Evolutionary conservation across 1,284 basidiomycete genomes (phyloP).

Genomic region (Sanghuangporus weigelae): DNA sequence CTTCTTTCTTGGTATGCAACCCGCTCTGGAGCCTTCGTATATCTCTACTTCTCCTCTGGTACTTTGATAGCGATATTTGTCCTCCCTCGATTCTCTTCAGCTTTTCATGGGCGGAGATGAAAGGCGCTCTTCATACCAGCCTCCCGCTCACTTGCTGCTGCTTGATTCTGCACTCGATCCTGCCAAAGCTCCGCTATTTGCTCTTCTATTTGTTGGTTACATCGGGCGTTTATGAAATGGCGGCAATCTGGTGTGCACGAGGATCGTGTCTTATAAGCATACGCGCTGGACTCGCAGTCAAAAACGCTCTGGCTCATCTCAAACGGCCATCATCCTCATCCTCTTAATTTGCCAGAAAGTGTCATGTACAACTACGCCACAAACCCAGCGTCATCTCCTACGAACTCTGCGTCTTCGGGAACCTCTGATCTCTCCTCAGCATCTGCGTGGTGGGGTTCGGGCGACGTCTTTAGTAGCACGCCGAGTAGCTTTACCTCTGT

Average conservation of each 20-base stretch:
- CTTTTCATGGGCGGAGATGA: neutral
- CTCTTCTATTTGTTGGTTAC: neutral
- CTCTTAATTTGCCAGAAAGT: neutral
- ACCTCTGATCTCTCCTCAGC: neutral
- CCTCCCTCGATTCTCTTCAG: neutral
- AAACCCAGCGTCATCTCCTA: neutral
- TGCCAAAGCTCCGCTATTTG: neutral
- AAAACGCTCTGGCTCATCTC: neutral
- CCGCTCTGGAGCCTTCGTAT: neutral
- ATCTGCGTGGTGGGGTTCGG: neutral
- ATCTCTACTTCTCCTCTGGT: neutral
- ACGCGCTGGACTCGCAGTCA: neutral
- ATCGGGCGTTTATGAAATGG: neutral
- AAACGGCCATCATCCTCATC: neutral
- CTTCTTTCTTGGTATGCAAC: conserved; percentile 3
- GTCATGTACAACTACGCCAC: neutral
- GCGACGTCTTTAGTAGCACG: neutral
- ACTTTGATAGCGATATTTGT: neutral
- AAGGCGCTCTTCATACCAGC: neutral
- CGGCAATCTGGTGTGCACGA: neutral
- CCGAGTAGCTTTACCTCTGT: neutral
- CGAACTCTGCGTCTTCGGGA: conserved; percentile 5
- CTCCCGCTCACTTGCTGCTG: neutral
- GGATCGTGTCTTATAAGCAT: neutral
- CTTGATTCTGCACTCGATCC: neutral